Percentiles rank a stretch among this genome's conserved stretches.
Conservation (phyloP, 2,329 filamentous ascomycete genomes). For the Aspergillus latus region DNA sequence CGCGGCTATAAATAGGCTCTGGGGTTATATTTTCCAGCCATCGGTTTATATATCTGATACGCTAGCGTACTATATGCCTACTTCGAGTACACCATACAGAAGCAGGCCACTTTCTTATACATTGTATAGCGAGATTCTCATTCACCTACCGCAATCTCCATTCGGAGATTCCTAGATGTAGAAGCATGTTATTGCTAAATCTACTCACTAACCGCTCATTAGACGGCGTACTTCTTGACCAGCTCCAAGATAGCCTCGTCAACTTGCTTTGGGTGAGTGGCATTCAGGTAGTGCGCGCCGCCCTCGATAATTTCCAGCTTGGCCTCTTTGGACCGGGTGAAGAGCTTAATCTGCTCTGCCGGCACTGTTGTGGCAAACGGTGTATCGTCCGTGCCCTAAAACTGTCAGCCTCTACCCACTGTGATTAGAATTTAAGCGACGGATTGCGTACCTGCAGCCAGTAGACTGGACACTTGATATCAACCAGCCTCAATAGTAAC, state of each 20-base stretch:
- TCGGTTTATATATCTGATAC: no score
- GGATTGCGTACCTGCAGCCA: slow-evolving; percentile 49
- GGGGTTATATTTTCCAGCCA: no score
- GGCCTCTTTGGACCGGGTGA: slow-evolving; percentile 46
- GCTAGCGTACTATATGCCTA: no score
- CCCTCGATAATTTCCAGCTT: slow-evolving; percentile 46
- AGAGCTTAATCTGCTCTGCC: slow-evolving; percentile 49
- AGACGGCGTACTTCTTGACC: slow-evolving; percentile 25
- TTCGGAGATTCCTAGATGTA: no score
- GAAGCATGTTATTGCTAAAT: no score
- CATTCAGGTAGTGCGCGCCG: slow-evolving; percentile 53
- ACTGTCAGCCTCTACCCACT: neutral
- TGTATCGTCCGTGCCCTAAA: slow-evolving; percentile 22
- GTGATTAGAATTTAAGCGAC: neutral
- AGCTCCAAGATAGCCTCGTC: slow-evolving; percentile 27
- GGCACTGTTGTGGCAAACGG: slow-evolving; percentile 21
- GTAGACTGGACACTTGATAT: slow-evolving; percentile 52
- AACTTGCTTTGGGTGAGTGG: slow-evolving; percentile 49
- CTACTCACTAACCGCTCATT: neutral
- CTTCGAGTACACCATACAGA: no score
- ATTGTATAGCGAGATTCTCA: no score
- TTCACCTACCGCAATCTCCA: no score
- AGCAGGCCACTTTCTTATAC: no score
- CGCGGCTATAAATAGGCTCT: no score
- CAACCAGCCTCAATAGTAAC: slow-evolving; percentile 45